Base-by-base conservation (phyloP, 164 flowering plant species). In the Annona cherimola region DNA sequence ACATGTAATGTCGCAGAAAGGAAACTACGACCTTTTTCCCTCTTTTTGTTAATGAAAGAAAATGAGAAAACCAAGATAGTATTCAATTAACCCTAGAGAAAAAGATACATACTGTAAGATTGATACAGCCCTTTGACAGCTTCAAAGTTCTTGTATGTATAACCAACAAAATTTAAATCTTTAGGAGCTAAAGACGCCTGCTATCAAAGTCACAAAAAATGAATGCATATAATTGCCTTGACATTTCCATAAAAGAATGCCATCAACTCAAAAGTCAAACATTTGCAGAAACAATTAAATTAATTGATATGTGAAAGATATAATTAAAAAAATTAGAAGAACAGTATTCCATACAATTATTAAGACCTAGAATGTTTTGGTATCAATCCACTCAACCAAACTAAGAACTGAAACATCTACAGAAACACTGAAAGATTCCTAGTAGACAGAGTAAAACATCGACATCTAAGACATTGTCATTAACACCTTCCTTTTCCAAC, bases 151-250 rank as follows among this genome's bases (percentile, higher is more conserved):
- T 87, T 88, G 88, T 90, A 92, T 61, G 97, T 92, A 71, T 90
- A 90, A 62, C 95, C 97, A 74, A 92, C 91, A 79, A 92, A 92
- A 83, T 80, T 89, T 63, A 90, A 79, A 82, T 90, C 94, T 76
- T 90, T 73, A 64, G 93, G 84, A 73, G 86, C 83, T 68, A 86
- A 70, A 50, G 78, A 70, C 78, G 78, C 71, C 95, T 92, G 86
- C 63, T 39, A 40, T 39, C 5, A 40, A 64, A 40, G n/a, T 64
- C n/a, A 64, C 4, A 64, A 40, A 40, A 9, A 62, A 35, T 62
- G 5, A 62, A 39, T 12, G 41, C 8, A 61, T n/a, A 61, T 20
- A 40, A 16, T 50, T 50, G 57, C 57, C 57, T 50, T 50, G 1
- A 50, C 57, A 50, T 11, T 50, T 16, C 57, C 9, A 6, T 50